Conservation (phyloP, 202 grass and related monocot genomes). For the Zizania palustris region DNA sequence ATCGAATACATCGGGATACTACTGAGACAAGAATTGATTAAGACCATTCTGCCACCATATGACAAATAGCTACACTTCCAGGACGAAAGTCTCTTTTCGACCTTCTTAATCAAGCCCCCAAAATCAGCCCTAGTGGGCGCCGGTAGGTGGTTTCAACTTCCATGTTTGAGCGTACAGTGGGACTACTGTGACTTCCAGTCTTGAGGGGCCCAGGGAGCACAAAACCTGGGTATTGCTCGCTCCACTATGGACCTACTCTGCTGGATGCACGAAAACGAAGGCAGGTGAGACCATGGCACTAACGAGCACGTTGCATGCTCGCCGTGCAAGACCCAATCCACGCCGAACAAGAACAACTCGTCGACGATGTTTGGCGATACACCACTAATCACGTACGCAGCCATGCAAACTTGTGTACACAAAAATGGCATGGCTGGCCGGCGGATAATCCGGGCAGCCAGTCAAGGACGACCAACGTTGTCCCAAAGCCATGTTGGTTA, state of each 20-base stretch:
- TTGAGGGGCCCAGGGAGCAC: not conserved
- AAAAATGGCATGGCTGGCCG: not conserved
- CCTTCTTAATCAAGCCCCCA: too few species aligned
- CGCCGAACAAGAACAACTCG: not conserved
- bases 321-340: not conserved
- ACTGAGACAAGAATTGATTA: too few species aligned
- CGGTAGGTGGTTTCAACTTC: too few species aligned
- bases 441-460: not conserved
- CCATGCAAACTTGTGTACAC: not conserved
- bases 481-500: too few species aligned
- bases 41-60: too few species aligned
- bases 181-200: not conserved
- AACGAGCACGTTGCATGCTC: not conserved
- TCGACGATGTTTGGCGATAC: conserved; percentile 14
- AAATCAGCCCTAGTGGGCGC: too few species aligned
- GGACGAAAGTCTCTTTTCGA: too few species aligned
- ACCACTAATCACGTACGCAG: not conserved
- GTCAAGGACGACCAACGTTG: too few species aligned
- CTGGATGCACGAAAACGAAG: not conserved
- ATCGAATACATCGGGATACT: too few species aligned
- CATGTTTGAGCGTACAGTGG: not conserved
- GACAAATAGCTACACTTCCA: too few species aligned
- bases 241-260: conserved; percentile 12
- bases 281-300: not conserved
- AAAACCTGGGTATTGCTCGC: conserved; percentile 2